Base-by-base conservation (phyloP, 2,329 filamentous ascomycete species). In the Epichloe gansuensis region DNA sequence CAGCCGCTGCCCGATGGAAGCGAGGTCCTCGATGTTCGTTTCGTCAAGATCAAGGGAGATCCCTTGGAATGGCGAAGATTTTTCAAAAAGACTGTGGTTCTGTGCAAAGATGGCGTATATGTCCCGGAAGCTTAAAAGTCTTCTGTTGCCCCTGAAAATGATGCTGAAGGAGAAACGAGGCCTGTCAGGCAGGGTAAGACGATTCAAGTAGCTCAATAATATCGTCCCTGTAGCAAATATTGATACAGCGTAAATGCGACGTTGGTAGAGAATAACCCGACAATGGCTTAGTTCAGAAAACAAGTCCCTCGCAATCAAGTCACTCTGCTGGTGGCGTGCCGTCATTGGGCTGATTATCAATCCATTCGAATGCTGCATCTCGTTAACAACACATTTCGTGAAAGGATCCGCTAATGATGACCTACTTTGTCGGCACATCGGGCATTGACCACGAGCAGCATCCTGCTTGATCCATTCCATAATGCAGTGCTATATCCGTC, bases 391-490 rank as follows among this genome's bases (percentile, higher is more conserved):
- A 27, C n/a, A 40, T 41, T 3, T 35, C 21, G 47, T 36, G 40
- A 25, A 45, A 12, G 4, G 12, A n/a, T 34, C 21, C 6, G 40
- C 36, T 47, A 15, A 48, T 27, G 17, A 31, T 11, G 39, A 8
- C 47, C 62, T 77, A 93, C 89, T 89, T 69, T 97, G 93, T 59
- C 93, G 81, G 66, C 93, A 98, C 93, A 98, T 97, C 31, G 93
- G 93, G 66, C 93, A 98, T 57, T 96, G 85, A 23, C 91, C 91
- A 61, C 89, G 91, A 31, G 90, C 87, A 12, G 88, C 84, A 57
- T 97, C 93, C 66, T 96, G 90, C 63, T 93, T 88, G 60, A 98
- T 89, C 93, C 93, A 98, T 63, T 89, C 87, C 61, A 86, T 77
- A 60, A 98, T 93, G 69, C 93, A 98, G 70, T 98, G 93, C 89